Evolutionary conservation across 768 basidiomycete species (phyloP), one percentile per base, ranked within the genome.

Genomic region (Lactifluus volemus): DNA sequence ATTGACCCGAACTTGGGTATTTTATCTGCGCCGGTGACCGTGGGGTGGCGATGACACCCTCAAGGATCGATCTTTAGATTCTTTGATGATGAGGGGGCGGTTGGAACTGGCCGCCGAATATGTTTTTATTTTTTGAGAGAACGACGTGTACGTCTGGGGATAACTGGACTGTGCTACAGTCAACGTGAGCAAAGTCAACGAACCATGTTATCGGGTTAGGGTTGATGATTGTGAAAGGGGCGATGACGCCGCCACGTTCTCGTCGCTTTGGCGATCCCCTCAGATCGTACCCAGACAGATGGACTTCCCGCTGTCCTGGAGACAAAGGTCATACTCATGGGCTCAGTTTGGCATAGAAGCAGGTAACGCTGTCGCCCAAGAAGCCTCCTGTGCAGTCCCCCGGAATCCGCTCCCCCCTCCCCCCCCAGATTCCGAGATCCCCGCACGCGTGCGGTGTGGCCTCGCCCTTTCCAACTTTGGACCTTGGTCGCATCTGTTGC

Each of bases 191-290:
- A 34, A 34, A 34, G 32, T 34, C 32, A 34, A 5, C 32, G 32
- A 34, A 45, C 36, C 19, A 48, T 41, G 19, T 10, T 5, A 34
- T 50, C 12, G 32, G 57, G 57, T 52, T 59, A 59, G 50, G 58
- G 39, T 34, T 19, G 5, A 32, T 25, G 25, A 39, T 5, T n/a
- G 30, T n/a, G n/a, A n/a, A n/a, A n/a, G n/a, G n/a, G n/a, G n/a
- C 38, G 5, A 25, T 10, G 11, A 38, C 39, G 49, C 52, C 50
- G 58, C 58, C 58, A 58, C 58, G 58, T 52, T 50, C 50, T 57
- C 55, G 25, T 61, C 60, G 55, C 60, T 61, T 52, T 61, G 60
- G 50, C 60, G 60, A 61, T 61, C 60, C n/a, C n/a, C 50, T 44
- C 47, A 52, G 55, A 56, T 55, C 53, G 32, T 19, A 38, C n/a